Conservation (phyloP, 2,329 filamentous ascomycete species). For the Thielaviopsis punctulata region DNA sequence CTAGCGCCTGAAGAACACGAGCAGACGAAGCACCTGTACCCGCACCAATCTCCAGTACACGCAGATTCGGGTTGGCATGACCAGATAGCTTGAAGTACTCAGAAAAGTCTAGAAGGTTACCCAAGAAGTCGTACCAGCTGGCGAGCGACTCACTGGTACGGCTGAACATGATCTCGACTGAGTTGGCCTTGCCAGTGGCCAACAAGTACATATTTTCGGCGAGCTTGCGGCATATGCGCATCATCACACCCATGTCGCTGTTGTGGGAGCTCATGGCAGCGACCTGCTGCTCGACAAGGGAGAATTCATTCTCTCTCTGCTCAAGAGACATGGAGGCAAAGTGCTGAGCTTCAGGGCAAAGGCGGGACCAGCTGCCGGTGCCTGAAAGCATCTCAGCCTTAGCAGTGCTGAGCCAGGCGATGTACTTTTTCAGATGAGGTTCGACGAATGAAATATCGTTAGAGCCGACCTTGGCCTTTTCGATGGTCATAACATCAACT, state of each 20-base stretch:
- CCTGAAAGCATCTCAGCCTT: not conserved
- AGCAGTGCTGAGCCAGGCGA: not conserved
- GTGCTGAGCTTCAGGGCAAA: not conserved
- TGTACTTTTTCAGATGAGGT: not conserved
- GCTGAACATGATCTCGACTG: slow-evolving; percentile 1
- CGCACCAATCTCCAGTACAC: slow-evolving; percentile 26
- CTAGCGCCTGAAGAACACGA: not conserved
- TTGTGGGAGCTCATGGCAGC: not conserved
- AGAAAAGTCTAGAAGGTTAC: not conserved
- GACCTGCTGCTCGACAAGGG: not conserved
- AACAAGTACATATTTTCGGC: not conserved
- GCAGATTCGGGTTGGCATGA: slow-evolving; percentile 17
- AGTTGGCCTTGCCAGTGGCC: not conserved
- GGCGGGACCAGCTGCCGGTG: not conserved
- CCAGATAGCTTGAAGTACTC: not conserved
- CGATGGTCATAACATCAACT: not conserved
- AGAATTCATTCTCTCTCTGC: not conserved
- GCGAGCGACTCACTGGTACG: not conserved
- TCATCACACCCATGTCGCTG: not conserved
- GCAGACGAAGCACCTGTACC: slow-evolving; percentile 22
- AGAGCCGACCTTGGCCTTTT: not conserved
- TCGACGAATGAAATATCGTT: not conserved
- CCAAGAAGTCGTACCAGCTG: not conserved
- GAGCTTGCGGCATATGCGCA: not conserved
- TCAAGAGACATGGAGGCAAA: not conserved